Evolutionary conservation across 768 basidiomycete species (phyloP), one percentile per base, ranked within the genome.

Genomic region (Russula sp.): DNA sequence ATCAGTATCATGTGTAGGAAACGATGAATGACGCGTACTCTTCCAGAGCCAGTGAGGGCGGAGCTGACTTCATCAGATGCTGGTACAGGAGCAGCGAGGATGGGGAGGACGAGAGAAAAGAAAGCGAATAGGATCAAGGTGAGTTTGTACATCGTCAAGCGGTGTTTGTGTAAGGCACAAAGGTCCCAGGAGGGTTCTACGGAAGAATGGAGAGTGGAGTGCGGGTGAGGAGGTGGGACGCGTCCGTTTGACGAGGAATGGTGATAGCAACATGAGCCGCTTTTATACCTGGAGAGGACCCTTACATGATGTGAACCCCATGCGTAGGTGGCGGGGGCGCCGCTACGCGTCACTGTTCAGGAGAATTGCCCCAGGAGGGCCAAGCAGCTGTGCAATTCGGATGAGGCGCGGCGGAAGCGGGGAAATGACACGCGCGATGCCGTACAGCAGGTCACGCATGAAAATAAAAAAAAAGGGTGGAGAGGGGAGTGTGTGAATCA

Each of bases 31-130:
- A 44, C 30, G 77, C 83, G 66, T 72, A 89, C 89, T 67, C 78
- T 76, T 48, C 89, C 89, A 8, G 68, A 71, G 69, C 80, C 38
- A 40, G 38, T 16, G 38, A 40, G 85, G 0, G 82, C 80, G 48
- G 76, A 68, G 58, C 88, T 81, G 34, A 69, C 61, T 14, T 72
- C 72, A 57, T 73, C 69, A 69, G 75, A 69, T 64, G 73, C 69
- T 30, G 80, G 75, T 10, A 83, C 69, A 30, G 84, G 84, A 9
- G 80, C 75, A 22, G 83, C 83, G 63, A 81, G 69, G 48, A 73
- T 72, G 56, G 78, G 66, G 62, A 80, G 69, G 64, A 82, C 51
- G 67, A 79, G 75, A 58, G 79, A 72, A 72, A 80, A 75, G 71
- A 85, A 67, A 32, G 78, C 71, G 64, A 73, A 61, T 59, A 79